Percentiles rank a stretch among this genome's conserved stretches.
Evolutionary conservation across 345 rosid species (phyloP).

Genomic region (Syzygium oleosum): DNA sequence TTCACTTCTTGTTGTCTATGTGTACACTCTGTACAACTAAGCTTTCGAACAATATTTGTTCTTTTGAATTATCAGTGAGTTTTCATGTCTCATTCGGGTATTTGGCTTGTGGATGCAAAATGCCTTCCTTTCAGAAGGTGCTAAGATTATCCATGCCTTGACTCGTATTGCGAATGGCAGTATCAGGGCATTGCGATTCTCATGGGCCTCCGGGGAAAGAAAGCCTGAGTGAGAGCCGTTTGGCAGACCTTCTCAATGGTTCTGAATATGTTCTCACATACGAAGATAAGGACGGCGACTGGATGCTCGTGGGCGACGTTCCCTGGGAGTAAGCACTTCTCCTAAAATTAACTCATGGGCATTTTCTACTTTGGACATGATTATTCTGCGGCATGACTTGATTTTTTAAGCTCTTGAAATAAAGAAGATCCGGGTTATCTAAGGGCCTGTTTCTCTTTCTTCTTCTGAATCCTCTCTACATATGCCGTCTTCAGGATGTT

Average conservation of each 20-base stretch:
- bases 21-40: background rate
- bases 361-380: background rate
- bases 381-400: background rate
- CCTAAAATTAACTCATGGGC: background rate
- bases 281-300: conserved; percentile 52
- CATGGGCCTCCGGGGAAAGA: conserved; percentile 31
- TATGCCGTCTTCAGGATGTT: conserved; percentile 34
- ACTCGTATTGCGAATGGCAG: background rate
- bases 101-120: background rate
- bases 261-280: conserved; percentile 48
- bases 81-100: background rate
- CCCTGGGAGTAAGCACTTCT: conserved; percentile 47
- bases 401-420: background rate
- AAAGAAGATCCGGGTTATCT: background rate
- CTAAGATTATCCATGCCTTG: background rate
- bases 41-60: background rate
- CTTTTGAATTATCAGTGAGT: background rate
- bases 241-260: conserved; percentile 40
- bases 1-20: background rate
- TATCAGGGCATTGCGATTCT: conserved; percentile 40
- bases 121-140: background rate
- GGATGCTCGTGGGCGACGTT: conserved; percentile 66
- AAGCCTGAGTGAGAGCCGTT: conserved; percentile 21
- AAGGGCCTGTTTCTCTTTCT: background rate
- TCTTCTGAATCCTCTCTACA: background rate